Conservation (phyloP, 1,139 yeast species). For the Yamadazyma oceani region DNA sequence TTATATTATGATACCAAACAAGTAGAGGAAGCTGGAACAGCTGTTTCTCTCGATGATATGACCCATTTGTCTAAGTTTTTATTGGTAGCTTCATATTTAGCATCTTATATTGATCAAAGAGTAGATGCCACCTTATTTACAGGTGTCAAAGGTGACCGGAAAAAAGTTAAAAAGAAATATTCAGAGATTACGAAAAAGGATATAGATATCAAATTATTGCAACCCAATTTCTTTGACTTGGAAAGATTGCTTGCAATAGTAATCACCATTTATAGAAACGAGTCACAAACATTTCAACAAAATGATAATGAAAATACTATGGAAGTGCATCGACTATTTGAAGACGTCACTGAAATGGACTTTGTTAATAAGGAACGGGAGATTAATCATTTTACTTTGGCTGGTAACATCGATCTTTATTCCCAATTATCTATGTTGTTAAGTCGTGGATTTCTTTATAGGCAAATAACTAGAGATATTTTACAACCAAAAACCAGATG, state of each 20-base stretch:
- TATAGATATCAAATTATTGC: slow-evolving; percentile 53
- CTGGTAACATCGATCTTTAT: slow-evolving; percentile 48
- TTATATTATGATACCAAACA: slow-evolving; percentile 25
- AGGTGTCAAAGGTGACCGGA: slow-evolving; percentile 46
- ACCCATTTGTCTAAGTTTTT: slow-evolving; percentile 61
- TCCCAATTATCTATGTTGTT: slow-evolving; percentile 62
- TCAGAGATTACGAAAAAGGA: slow-evolving; percentile 44
- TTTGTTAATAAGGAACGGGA: slow-evolving; percentile 32
- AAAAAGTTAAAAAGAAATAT: slow-evolving; percentile 30
- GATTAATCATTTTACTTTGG: slow-evolving; percentile 33
- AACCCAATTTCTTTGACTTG: slow-evolving; percentile 63
- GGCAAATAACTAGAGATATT: slow-evolving; percentile 54
- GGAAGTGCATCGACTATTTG: slow-evolving; percentile 17
- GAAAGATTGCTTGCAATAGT: slow-evolving; percentile 69
- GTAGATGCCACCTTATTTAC: slow-evolving; percentile 63
- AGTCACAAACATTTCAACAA: slow-evolving; percentile 30
- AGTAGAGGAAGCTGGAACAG: slow-evolving; percentile 22
- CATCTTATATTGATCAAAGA: slow-evolving; percentile 63
- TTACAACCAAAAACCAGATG: slow-evolving; percentile 63
- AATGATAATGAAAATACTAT: slow-evolving; percentile 18
- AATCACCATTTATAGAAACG: slow-evolving; percentile 53
- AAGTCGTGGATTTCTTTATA: slow-evolving; percentile 51
- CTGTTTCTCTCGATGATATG: slow-evolving; percentile 32
- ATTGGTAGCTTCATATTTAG: slow-evolving; percentile 67
- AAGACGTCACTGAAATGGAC: slow-evolving; percentile 33